phyloP scores from a whole-genome alignment of 148 eudicot species.

The Rhododendron griersonianum region DNA sequence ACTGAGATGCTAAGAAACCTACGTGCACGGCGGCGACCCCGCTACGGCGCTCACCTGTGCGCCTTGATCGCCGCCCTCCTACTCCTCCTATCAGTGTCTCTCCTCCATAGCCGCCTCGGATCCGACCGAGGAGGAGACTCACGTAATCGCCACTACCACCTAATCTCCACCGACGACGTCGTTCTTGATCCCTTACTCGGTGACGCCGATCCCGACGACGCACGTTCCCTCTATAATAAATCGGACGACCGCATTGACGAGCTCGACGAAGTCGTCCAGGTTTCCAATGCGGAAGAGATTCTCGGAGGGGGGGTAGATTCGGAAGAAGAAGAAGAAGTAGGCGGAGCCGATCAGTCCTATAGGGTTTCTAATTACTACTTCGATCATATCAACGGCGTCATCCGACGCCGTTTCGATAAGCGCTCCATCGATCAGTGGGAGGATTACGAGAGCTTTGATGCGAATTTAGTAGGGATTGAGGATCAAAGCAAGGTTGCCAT shows the following conservation, averaged over 20 bases:
- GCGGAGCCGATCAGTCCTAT: constrained; percentile 5
- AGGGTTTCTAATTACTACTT: constrained; percentile 40
- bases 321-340: constrained; percentile 13
- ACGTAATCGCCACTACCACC: constrained; percentile 8
- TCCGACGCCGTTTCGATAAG: constrained; percentile 53
- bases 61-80: constrained; percentile 41
- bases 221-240: constrained; percentile 7
- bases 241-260: constrained; percentile 58
- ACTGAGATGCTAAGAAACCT: constrained; percentile 27
- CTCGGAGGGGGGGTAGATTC: constrained; percentile 23
- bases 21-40: constrained; percentile 59
- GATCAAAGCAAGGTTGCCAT: constrained; percentile 34
- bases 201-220: constrained; percentile 17
- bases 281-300: constrained; percentile 27
- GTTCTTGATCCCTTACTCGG: constrained; percentile 22
- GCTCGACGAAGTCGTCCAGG: constrained; percentile 26
- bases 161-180: constrained; percentile 11
- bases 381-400: constrained; percentile 45
- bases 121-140: constrained; percentile 18
- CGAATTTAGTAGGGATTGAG: constrained; percentile 19
- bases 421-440: constrained; percentile 64
- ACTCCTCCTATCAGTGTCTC: constrained; percentile 59
- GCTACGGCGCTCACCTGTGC: constrained; percentile 42
- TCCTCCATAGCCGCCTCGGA: constrained; percentile 56
- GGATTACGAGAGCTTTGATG: constrained; percentile 38